Base-by-base conservation (phyloP, 331 rosid genomes). In the Rhamnella rubrinervis region DNA sequence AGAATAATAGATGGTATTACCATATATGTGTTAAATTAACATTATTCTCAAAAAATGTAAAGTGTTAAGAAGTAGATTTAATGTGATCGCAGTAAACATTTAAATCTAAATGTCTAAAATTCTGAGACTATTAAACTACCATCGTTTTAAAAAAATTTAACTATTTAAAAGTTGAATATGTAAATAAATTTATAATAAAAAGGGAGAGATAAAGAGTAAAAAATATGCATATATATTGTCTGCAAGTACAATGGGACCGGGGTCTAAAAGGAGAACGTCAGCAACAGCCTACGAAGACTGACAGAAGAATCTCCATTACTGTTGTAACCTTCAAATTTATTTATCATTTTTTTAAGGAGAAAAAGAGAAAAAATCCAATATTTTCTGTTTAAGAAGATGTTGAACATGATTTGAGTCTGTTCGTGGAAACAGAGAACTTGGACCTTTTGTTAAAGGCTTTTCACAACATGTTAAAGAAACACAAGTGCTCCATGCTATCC, bases 281-380 rank as follows among this genome's bases (percentile, higher is more conserved):
- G 86, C 89, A 73, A 76, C 70, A 75, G 83, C 73, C 84, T 44
- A 63, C 60, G 52, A 59, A 67, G 81, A 70, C 81, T 73, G 78
- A 81, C 83, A 77, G 78, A 85, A 79, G 86, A 86, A 79, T 79
- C 91, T 81, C 71, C 86, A 84, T 76, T 67, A 78, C 77, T 82
- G 84, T 71, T 65, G 73, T 67, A 80, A 78, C 67, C 78, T 80
- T 77, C 74, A 59, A 69, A 26, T 69, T 47, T 59, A 52, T 40
- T 64, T 70, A 61, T 79, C 77, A 52, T 71, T 69, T 65, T 31
- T 51, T 67, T 76, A 47, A 70, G 67, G 56, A 61, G 74, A 74
- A 56, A 73, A 67, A 18, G 40, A 77, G 23, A 76, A 83, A 78
- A 78, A 75, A 68, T 76, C 84, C 78, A 87, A 82, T 31, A 62